Conservation (phyloP, 257 asterid species). For the Nicotiana benthamiana region DNA sequence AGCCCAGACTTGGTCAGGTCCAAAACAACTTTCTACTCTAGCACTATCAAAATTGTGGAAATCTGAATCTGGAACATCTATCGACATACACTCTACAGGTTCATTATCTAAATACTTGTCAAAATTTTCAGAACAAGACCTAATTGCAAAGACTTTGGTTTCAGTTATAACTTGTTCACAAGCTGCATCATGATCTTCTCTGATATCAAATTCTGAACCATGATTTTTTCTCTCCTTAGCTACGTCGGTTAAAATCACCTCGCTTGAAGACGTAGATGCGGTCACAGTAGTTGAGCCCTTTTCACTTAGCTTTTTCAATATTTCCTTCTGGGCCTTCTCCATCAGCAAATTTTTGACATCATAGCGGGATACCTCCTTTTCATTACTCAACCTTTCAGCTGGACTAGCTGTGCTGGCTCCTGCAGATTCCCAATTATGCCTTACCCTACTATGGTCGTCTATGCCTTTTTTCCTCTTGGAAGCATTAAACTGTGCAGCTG, state of each 20-base stretch:
- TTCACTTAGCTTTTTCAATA: conserved; percentile 26
- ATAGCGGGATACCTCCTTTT: conserved; percentile 8
- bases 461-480: conserved; percentile 51
- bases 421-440: conserved; percentile 21
- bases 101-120: conserved; percentile 7
- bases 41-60: conserved; percentile 48
- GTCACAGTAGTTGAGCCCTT: conserved; percentile 18
- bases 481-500: conserved; percentile 29
- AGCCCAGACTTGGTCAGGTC: conserved; percentile 64
- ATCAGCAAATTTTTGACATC: conserved; percentile 39
- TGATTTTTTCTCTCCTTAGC: conserved; percentile 14
- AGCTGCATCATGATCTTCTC: conserved; percentile 15
- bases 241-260: conserved; percentile 7
- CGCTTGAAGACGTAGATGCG: conserved; percentile 16
- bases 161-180: conserved; percentile 20
- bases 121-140: conserved; percentile 6
- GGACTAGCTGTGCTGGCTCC: conserved; percentile 3
- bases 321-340: conserved; percentile 48
- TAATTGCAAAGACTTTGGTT: conserved; percentile 11
- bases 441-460: conserved; percentile 26
- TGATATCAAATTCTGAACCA: conserved; percentile 10
- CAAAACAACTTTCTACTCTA: conserved; percentile 38
- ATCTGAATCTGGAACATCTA: conserved; percentile 43
- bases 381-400: conserved; percentile 13
- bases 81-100: conserved; percentile 20